Evolutionary conservation across 371 early-diverging fungal genomes (phyloP), one percentile per base, ranked within the genome.

Genomic region (Rhizopus delemar): DNA sequence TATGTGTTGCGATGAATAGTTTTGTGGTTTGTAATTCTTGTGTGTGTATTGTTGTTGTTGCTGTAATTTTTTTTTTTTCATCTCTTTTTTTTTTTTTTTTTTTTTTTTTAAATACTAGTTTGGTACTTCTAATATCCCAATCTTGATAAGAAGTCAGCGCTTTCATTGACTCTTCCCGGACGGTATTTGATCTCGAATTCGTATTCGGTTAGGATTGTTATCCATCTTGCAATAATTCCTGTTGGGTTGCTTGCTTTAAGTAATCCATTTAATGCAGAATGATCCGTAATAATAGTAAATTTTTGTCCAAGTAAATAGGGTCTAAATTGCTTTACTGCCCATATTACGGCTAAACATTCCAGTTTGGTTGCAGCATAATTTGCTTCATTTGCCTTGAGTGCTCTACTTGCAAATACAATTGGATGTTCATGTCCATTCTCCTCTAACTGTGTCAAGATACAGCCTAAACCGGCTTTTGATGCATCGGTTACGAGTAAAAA

Each of bases 311-410:
- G 31, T 1, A 41, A 41, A 29, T 53, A 53, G 3, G 53, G 41
- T 36, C 48, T 4, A 16, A 35, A 28, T 2, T n/a, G 8, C 36
- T 56, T n/a, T 3, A 56, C 38, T 3, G 35, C 56, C 46, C 46
- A 46, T 3, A 56, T 22, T 6, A 34, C 35, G 16, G 56, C 56
- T 7, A 57, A 28, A 16, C 49, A 50, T 39, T 57, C 41, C 1
- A 50, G 33, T 50, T 57, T 57, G 0, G 50, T 29, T 2, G 41
- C 31, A 4, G 43, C 43, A 34, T 58, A 58, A 51, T 51, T 58
- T 11, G 15, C 3, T 51, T 51, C 58, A 16, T 32, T 22, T 22
- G 22, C 2, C 22, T 22, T 22, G 2, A 22, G 22, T 22, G 22
- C 22, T 22, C 22, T 22, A 22, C 22, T 22, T 22, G 22, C 22